Percentiles rank a stretch among this genome's conserved stretches.
phyloP scores from a whole-genome alignment of 495 filamentous ascomycete species.

The Talaromyces wortmannii region DNA sequence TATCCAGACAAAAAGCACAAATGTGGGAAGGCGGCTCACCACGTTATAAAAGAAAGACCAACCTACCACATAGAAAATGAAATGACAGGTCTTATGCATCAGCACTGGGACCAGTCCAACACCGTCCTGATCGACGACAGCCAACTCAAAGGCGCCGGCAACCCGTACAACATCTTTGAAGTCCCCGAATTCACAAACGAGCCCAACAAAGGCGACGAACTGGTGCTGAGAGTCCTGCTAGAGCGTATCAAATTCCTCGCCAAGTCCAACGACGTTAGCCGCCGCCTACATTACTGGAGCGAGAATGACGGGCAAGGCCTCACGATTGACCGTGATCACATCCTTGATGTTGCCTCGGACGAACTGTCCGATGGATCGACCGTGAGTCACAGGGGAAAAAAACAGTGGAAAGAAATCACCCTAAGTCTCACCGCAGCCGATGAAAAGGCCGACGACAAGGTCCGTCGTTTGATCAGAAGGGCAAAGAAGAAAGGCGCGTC shows the following conservation, averaged over 20 bases:
- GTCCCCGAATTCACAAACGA: conserved; percentile 63
- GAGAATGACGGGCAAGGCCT: conserved; percentile 1
- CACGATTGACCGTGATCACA: neutral
- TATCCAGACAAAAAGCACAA: conserved; percentile 30
- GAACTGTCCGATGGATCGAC: neutral
- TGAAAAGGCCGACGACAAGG: too few relatives aligned
- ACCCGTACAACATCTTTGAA: conserved; percentile 78
- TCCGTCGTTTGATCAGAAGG: too few relatives aligned
- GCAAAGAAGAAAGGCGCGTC: neutral
- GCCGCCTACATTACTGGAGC: conserved; percentile 21
- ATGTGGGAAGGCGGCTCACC: neutral
- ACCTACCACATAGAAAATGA: neutral
- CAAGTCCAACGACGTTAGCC: conserved; percentile 33
- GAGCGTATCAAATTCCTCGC: conserved; percentile 22
- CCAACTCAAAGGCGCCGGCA: conserved; percentile 64
- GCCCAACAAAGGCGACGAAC: conserved; percentile 17
- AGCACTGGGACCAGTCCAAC: conserved; percentile 70
- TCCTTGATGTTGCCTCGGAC: neutral
- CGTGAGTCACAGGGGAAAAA: neutral
- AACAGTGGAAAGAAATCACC: neutral
- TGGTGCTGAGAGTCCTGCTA: conserved; percentile 25
- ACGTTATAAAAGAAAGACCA: conserved; percentile 1
- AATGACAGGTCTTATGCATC: neutral
- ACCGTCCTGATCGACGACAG: conserved; percentile 88
- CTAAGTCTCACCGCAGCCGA: too few relatives aligned